Evolutionary conservation across 768 basidiomycete genomes (phyloP), one percentile per base, ranked within the genome.

Genomic region (Russula compacta): DNA sequence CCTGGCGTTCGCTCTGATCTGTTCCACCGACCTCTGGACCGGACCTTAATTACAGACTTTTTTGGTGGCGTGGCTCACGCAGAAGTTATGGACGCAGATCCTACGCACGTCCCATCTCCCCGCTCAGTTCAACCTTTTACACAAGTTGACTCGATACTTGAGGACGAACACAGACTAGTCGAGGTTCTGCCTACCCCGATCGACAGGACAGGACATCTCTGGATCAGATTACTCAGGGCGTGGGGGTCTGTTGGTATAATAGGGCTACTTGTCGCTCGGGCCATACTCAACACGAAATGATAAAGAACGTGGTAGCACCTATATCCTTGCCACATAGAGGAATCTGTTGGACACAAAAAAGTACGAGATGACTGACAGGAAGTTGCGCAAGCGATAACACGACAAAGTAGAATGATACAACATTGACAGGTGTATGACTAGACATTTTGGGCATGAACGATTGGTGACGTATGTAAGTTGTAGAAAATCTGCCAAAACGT

Each of bases 1-100:
- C 81, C 94, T 0, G 95, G 95, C n/a, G 86, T 98, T 19, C 86
- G 94, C 53, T 83, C 83, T 29, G 89, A 91, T 70, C 79, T 94
- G 17, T 98, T 92, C 75, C 71, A 70, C 9, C 79, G 88, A 47
- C 77, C 82, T 7, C 77, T 92, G n/a, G 77, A 81, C 50, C 73
- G 79, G 43, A 77, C 82, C 0, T 76, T 81, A 10, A 72, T 86
- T 51, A 86, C 84, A 15, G 84, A 85, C 67, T 86, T 86, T 69
- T 83, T 86, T 66, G 84, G 84, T 17, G 94, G 91, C 1, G 91
- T 97, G 17, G 79, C 89, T 15, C 86, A 88, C 60, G 91, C 87
- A 0, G 92, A 98, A 67, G 75, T 93, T 15, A 67, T 73, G 12
- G 21, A 55, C 14, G 21, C 51, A 12, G 11, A 42, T 46, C 29